Conservation (phyloP, 192 early-diverging fungal genomes). For the Entrophospora sp. region DNA sequence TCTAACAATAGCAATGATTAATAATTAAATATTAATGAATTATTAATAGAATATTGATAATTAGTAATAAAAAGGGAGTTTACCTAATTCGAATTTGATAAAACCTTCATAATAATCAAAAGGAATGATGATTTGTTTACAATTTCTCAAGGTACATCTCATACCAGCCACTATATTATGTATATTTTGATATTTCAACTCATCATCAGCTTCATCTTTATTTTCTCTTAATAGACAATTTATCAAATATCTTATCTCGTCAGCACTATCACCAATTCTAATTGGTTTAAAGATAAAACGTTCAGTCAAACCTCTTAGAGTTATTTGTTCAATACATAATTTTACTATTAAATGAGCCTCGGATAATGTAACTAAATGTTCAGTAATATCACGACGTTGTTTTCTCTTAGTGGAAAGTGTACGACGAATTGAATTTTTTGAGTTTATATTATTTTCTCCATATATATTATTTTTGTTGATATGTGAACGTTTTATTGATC, state of each 20-base stretch:
- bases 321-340: neutral
- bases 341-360: constrained; percentile 14
- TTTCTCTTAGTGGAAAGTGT: neutral
- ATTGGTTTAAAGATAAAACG: constrained; percentile 3
- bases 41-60: neutral
- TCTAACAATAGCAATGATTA: neutral
- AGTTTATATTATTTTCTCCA: too few species aligned
- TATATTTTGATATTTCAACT: constrained; percentile 13
- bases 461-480: too few species aligned
- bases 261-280: neutral
- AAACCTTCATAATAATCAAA: constrained; percentile 18
- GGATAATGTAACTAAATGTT: neutral
- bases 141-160: constrained; percentile 8
- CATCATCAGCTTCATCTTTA: neutral
- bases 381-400: neutral
- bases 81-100: constrained; percentile 16
- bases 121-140: neutral
- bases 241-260: constrained; percentile 12
- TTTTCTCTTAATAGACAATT: constrained; percentile 15
- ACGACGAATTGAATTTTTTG: too few species aligned
- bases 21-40: neutral
- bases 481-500: too few species aligned
- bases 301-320: constrained; percentile 18
- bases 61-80: neutral
- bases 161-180: constrained; percentile 12